Percentiles rank a stretch among this genome's conserved stretches.
These are phyloP conservation scores for Diddensiella caesifluorescens DNA, from an alignment of 805 yeast genomes.

Conservation along the genomic window DNA sequence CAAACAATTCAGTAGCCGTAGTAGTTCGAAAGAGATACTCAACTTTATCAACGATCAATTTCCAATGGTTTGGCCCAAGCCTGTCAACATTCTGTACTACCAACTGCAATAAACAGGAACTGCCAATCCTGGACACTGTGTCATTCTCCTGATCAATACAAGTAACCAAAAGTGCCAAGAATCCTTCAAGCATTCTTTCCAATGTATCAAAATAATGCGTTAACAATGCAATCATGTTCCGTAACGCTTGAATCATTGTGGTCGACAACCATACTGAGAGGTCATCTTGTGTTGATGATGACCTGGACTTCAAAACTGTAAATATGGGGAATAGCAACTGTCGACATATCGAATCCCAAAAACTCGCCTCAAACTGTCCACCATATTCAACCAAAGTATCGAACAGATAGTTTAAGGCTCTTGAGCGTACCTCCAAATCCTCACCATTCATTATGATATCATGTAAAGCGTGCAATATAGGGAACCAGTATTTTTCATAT, in stretches of 20 bases:
- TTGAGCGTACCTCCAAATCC: conserved; percentile 88
- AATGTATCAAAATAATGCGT: conserved; percentile 76
- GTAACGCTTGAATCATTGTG: conserved; percentile 89
- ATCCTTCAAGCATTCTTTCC: conserved; percentile 69
- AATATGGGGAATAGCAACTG: conserved; percentile 87
- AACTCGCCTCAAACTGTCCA: conserved; percentile 59
- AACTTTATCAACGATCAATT: conserved; percentile 57
- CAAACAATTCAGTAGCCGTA: conserved; percentile 78
- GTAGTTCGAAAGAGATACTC: conserved; percentile 69
- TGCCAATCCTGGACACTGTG: conserved; percentile 91
- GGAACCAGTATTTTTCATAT: conserved; percentile 62
- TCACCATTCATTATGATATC: conserved; percentile 89
- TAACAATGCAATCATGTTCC: conserved; percentile 79
- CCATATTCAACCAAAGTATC: conserved; percentile 79
- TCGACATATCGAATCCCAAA: conserved; percentile 80
- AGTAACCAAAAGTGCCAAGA: conserved; percentile 67
- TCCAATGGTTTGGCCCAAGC: conserved; percentile 71
- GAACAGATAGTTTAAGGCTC: conserved; percentile 78
- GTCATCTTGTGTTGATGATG: conserved; percentile 77
- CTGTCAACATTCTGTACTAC: conserved; percentile 67
- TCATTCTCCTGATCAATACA: conserved; percentile 97
- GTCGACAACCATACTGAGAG: conserved; percentile 95
- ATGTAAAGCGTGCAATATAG: conserved; percentile 77
- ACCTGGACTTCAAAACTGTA: conserved; percentile 66
- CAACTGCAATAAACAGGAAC: conserved; percentile 77